Evolutionary conservation across 73 alveolate species (phyloP).

Genomic region (Halteria grandinella): DNA sequence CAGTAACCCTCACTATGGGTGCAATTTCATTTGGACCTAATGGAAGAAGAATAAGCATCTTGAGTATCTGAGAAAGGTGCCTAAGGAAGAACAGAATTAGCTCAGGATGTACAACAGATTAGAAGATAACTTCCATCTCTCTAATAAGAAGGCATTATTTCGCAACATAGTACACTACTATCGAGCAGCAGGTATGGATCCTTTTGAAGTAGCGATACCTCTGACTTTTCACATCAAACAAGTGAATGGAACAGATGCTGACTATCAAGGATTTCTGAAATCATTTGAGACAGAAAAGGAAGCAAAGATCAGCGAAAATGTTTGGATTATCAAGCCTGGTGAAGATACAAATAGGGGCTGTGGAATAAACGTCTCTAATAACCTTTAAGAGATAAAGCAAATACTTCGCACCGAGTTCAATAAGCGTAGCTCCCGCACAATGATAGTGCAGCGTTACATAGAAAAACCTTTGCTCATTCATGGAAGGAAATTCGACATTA

Average conservation of each 20-base stretch:
- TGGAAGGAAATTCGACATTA: conserved; percentile 95
- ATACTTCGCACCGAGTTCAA: conserved; percentile 18
- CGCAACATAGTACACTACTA: conserved; percentile 34
- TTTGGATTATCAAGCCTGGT: conserved; percentile 74
- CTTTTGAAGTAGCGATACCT: conserved; percentile 50
- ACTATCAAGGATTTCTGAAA: conserved; percentile 15
- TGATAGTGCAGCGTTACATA: conserved; percentile 90
- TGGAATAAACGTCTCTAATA: conserved; percentile 62
- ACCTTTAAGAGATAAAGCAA: conserved; percentile 35
- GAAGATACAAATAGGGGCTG: conserved; percentile 71
- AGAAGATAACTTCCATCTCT: conserved; percentile 46
- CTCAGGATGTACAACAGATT: conserved; percentile 40
- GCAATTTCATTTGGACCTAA: conserved; percentile 64
- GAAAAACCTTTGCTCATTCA: conserved; percentile 93
- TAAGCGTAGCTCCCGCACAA: conserved; percentile 50
- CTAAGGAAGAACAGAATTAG: neutral
- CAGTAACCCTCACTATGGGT: neutral
- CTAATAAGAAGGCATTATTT: conserved; percentile 47
- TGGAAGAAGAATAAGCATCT: conserved; percentile 61
- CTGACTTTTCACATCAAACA: conserved; percentile 48
- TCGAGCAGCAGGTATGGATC: conserved; percentile 41
- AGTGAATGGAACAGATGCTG: conserved; percentile 3
- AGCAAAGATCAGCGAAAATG: neutral
- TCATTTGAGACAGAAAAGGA: neutral
- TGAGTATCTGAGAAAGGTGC: conserved; percentile 28